Base-by-base conservation (phyloP, 352 stramenopile genomes). In the Phytophthora europaea region DNA sequence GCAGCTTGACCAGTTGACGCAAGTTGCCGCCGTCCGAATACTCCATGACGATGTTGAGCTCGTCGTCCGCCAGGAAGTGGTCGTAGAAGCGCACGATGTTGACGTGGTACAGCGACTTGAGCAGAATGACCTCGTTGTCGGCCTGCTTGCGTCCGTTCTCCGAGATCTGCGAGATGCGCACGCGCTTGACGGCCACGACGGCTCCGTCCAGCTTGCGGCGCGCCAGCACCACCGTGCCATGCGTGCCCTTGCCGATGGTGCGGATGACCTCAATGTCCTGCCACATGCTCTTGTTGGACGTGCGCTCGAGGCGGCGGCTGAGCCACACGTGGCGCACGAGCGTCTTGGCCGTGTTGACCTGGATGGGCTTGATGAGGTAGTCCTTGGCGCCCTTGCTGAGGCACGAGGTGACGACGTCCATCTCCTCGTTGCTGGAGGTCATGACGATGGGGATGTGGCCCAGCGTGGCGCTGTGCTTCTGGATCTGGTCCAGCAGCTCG, bases 1-100 rank as follows among this genome's bases (percentile, higher is more conserved):
- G 87, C 61, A 94, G 76, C 71, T 95, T 95, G 28, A 95, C 88
- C 18, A 96, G 65, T 76, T 96, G 87, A 26, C 89, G 83, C 56
- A 97, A 67, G 67, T 96, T 96, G 33, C 91, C 91, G 50, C 88
- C 88, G 50, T 95, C 88, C 26, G 89, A 80, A 62, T 95, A 96
- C 62, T 97, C 91, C 90, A 97, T 97, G 50, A 97, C 86, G 51
- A 97, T 97, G 54, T 97, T 95, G 26, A 97, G 79, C 62, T 96
- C 89, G 70, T 96, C 88, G 55, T 95, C 85, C 18, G 81, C 81
- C 73, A 94, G 79, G 62, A 97, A 97, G 56, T 94, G 88, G 73
- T 97, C 91, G 81, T 96, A 95, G 59, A 95, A 97, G 36, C 88
- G 88, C 61, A 97, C 89, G 67, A 97, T 96, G 62, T 97, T 97